Evolutionary conservation across 306 rosid species (phyloP), one percentile per base, ranked within the genome.

Genomic region (Rubus parviflorus): DNA sequence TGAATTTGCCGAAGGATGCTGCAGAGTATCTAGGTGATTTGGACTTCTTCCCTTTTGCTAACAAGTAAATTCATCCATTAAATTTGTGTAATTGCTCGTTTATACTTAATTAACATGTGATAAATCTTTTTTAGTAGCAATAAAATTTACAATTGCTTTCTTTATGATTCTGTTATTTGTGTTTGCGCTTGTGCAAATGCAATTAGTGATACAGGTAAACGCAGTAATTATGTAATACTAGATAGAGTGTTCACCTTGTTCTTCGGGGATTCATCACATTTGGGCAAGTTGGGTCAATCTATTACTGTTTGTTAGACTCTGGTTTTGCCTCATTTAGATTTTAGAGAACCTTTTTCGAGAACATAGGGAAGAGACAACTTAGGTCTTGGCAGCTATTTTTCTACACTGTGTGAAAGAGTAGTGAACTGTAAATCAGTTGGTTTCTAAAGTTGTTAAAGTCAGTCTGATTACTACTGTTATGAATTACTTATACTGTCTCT

Each of bases 1-100:
- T 95, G 99, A 95, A 95, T 85, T 89, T 95, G 88, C 99, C 99
- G 10, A 90, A 88, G 69, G 96, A 92, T 53, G 99, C 96, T 77
- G 87, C 90, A 38, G 97, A 90, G 67, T 92, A 82, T 89, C 90
- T 95, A 86, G 99, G 99, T 92, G 43, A 57, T 80, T 42, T 63
- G 45, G 12, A 62, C 13, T 17, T 38, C 22, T 45, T 23, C 56
- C 56, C 42, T 49, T 60, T n/a, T 42, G 37, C 4, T 54, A 35
- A 20, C 63, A 43, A 66, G 54, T 56, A 17, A 53, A 35, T 58
- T 78, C 30, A 23, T 65, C 16, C 20, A 43, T 37, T 11, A 19
- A 37, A 3, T 53, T 20, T 73, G 16, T 7, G 43, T 56, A 12
- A 0, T 43, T 53, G 40, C 42, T 53, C 20, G 5, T 45, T 19